Base-by-base conservation (phyloP, 1,284 basidiomycete species). In the Trichosporon sp. region DNA sequence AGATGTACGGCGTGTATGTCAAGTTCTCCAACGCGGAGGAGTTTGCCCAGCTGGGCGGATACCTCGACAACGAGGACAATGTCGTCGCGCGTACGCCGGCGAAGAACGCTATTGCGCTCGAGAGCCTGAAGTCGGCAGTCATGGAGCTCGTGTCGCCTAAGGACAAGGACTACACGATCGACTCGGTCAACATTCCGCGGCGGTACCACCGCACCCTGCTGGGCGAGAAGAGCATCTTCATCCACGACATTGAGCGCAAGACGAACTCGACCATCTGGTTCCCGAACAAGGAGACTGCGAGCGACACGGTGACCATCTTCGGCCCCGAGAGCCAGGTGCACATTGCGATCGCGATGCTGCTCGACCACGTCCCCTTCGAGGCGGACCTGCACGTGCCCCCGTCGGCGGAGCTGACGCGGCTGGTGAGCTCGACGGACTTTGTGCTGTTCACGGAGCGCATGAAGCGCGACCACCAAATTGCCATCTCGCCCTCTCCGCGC, bases 1-100 rank as follows among this genome's bases (percentile, higher is more conserved):
- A 98, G 83, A 95, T 96, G 80, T 97, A 91, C 74, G 95, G 95
- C 32, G 95, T 98, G 27, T 99, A 98, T 81, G 96, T 99, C 81
- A 99, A 99, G 82, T 99, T 99, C 77, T 95, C 92, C 46, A 99
- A 98, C 78, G 93, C 94, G 6, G 95, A 98, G 72, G 96, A 99
- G 80, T 98, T 95, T 79, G 93, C 93, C 52, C 88, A 90, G 10
- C 84, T 96, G 64, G 95, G 94, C 33, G 95, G 95, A 14, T 97
- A 98, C 80, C 87, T 91, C 73, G 94, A 99, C 81, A 96, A 96
- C 78, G 95, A 98, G 77, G 95, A 99, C 82, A 99, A 99, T 74
- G 95, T 99, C 59, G 88, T 99, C 52, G 95, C 95, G 21, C 86
- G 95, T 57, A 99, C 95, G 3, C 95, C 95, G 7, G 93, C 94